Percentiles rank a stretch among this genome's conserved stretches.
phyloP scores from a whole-genome alignment of 768 basidiomycete species.

The Rhodocollybia butyracea region DNA sequence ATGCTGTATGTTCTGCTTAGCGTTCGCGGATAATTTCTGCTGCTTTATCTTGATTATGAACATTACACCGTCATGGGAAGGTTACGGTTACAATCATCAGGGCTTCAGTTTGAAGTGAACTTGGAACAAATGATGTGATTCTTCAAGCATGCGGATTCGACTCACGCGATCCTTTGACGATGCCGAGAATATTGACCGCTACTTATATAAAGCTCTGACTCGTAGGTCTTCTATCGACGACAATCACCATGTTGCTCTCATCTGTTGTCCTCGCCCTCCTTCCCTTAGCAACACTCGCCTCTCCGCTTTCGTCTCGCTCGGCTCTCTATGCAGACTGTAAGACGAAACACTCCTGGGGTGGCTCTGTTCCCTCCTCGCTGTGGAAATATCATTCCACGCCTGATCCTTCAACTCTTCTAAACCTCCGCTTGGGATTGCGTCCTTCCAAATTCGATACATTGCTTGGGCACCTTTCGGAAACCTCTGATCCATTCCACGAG shows the following conservation, averaged over 20 bases:
- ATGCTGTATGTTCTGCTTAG: too few species aligned
- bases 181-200: too few species aligned
- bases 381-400: neutral
- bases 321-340: neutral
- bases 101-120: too few species aligned
- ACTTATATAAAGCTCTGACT: too few species aligned
- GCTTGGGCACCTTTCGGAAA: conserved; percentile 51
- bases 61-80: too few species aligned
- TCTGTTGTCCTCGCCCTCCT: neutral
- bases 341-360: neutral
- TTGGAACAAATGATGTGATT: too few species aligned
- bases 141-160: too few species aligned
- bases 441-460: conserved; percentile 48
- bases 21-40: too few species aligned
- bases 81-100: too few species aligned
- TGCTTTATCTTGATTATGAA: too few species aligned
- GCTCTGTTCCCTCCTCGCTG: neutral
- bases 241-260: neutral
- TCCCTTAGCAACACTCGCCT: neutral
- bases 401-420: neutral
- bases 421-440: conserved; percentile 34
- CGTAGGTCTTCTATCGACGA: too few species aligned
- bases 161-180: too few species aligned
- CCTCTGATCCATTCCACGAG: conserved; percentile 53
- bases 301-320: neutral